These are phyloP conservation scores for Casuarina cunninghamiana DNA, from an alignment of 306 rosid genomes.

Conservation along the genomic window DNA sequence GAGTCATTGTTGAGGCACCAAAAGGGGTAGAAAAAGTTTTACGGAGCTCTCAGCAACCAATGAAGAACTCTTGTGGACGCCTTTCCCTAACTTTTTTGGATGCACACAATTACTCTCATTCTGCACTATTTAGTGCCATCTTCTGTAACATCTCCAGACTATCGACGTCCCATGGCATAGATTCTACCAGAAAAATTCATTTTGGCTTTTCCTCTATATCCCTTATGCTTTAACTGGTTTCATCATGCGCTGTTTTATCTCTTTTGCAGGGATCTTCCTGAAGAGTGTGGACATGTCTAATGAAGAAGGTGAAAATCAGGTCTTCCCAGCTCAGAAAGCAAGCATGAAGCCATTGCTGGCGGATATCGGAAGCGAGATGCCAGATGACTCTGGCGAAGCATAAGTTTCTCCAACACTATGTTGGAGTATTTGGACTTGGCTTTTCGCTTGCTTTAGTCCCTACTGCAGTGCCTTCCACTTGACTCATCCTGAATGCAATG, in stretches of 20 bases:
- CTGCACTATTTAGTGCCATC: too few species aligned
- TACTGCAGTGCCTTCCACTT: background rate
- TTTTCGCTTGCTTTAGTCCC: background rate
- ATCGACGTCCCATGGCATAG: too few species aligned
- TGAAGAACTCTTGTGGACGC: too few species aligned
- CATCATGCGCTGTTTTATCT: background rate
- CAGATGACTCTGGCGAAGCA: slow-evolving; percentile 28
- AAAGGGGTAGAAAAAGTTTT: too few species aligned
- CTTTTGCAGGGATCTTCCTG: slow-evolving; percentile 62
- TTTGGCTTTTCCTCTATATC: too few species aligned
- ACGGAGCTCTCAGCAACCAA: too few species aligned
- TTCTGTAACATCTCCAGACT: too few species aligned
- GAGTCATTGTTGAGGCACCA: too few species aligned
- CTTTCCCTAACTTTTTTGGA: too few species aligned
- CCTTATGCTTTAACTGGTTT: too few species aligned
- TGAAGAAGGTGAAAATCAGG: slow-evolving; percentile 42
- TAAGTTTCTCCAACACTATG: slow-evolving; percentile 28
- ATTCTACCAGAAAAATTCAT: too few species aligned
- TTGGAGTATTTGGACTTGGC: slow-evolving; percentile 11
- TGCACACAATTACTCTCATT: too few species aligned
- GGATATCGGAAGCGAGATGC: slow-evolving; percentile 30
- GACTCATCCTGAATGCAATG: background rate
- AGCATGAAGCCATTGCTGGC: slow-evolving; percentile 62
- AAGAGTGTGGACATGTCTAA: slow-evolving; percentile 40
- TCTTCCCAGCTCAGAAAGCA: slow-evolving; percentile 30